Base-by-base conservation (phyloP, 2,329 filamentous ascomycete genomes). In the Fusarium papillatum region DNA sequence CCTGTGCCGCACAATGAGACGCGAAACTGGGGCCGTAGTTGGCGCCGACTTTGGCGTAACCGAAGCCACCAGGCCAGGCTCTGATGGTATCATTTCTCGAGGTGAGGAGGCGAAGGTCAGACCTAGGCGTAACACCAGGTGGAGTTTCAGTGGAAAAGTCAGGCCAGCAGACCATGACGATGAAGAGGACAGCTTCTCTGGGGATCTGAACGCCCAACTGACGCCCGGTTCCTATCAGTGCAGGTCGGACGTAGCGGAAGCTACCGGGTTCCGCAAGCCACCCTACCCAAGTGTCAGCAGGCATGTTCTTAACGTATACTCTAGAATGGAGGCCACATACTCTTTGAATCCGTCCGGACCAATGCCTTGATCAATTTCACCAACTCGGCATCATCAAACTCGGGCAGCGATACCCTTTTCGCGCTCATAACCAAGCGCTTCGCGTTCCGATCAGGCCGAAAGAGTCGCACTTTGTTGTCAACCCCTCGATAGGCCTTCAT, bases 31-130 rank as follows among this genome's bases (percentile, higher is more conserved):
- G 74, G 1, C 70, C 71, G 29, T 75, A 78, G 69, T 78, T 76
- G 26, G 74, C 74, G 17, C 70, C 74, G 2, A 72, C 59, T 38
- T 71, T 71, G 38, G 68, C 65, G 48, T 73, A 48, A 2, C 71
- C 71, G 19, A 75, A 71, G 11, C 73, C 88, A 74, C 90, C 90
- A 9, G 70, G 70, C 72, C 72, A 74, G 9, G 70, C 72, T 11
- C 72, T 39, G 11, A 69, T 39, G 11, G 43, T 61, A 5, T 65
- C 70, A 13, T 70, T 66, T 29, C 66, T 61, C 1, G 67, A 67
- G 9, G 59, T 60, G 2, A 74, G 70, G 2, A 72, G 66, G 14
- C 66, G 67, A 2, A 72, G 64, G 11, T 62, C 70, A 0, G 69
- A 61, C n/a, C 66, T 60, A 4, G 62, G 38, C 2, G 22, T 4